Conservation (phyloP, 495 filamentous ascomycete genomes). For the Thermothielavioides terrestris region DNA sequence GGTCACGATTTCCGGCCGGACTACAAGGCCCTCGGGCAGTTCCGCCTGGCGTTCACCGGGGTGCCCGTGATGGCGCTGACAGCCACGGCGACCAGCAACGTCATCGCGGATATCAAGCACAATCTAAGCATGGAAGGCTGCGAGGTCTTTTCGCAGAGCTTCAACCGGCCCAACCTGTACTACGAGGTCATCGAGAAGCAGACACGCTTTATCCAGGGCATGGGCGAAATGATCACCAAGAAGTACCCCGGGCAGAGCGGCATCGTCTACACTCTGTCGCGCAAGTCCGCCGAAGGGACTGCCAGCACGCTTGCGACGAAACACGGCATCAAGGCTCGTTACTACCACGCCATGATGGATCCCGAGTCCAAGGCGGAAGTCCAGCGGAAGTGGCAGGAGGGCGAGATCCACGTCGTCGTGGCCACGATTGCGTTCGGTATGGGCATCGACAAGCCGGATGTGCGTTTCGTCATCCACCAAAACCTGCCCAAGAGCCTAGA, state of each 20-base stretch:
- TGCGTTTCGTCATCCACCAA: conserved; percentile 91
- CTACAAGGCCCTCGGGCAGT: conserved; percentile 74
- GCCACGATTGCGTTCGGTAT: conserved; percentile 99
- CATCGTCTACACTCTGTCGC: conserved; percentile 90
- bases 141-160: conserved; percentile 74
- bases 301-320: conserved; percentile 55
- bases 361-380: conserved; percentile 52
- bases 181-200: conserved; percentile 66
- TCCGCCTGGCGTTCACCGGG: conserved; percentile 58
- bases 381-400: conserved; percentile 75
- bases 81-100: conserved; percentile 87
- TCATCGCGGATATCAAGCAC: conserved; percentile 80
- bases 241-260: conserved; percentile 66
- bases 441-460: conserved; percentile 96
- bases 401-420: conserved; percentile 77
- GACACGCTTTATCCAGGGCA: conserved; percentile 48
- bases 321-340: conserved; percentile 59
- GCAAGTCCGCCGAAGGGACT: conserved; percentile 69
- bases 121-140: conserved; percentile 76
- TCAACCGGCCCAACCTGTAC: conserved; percentile 85
- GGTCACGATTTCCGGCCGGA: conserved; percentile 97
- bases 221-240: conserved; percentile 61
- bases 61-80: conserved; percentile 92
- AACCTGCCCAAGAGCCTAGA: conserved; percentile 91
- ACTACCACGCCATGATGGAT: conserved; percentile 80